Evolutionary conservation across 805 yeast genomes (phyloP).

Genomic region (Wickerhamiella australiensis): DNA sequence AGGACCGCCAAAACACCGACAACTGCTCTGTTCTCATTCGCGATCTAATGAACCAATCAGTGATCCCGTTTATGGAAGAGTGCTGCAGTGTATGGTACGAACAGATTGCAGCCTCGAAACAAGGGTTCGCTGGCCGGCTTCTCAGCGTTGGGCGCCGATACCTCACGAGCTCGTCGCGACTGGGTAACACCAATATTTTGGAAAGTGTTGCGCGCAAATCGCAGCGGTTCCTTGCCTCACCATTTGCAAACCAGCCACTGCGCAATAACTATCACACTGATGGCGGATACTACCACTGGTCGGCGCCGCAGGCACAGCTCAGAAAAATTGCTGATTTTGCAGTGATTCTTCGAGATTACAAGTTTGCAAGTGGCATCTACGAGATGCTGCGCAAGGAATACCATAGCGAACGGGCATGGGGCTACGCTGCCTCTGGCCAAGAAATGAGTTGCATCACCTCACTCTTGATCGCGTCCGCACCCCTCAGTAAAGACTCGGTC

Average conservation of each 20-base stretch:
- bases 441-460: conserved; percentile 75
- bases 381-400: conserved; percentile 73
- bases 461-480: conserved; percentile 39
- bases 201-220: conserved; percentile 5
- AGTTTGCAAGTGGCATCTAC: conserved; percentile 69
- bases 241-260: background rate
- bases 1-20: conserved; percentile 30
- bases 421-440: conserved; percentile 67
- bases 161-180: conserved; percentile 24
- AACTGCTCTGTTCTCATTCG: conserved; percentile 32
- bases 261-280: conserved; percentile 5
- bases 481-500: conserved; percentile 40
- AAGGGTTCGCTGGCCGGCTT: conserved; percentile 60
- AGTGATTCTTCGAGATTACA: conserved; percentile 80
- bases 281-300: conserved; percentile 12
- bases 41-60: conserved; percentile 38
- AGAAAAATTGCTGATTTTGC: conserved; percentile 88
- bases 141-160: conserved; percentile 56
- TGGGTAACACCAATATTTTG: conserved; percentile 10
- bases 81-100: conserved; percentile 80
- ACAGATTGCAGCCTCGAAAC: conserved; percentile 60
- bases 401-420: conserved; percentile 66
- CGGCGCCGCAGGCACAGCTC: conserved; percentile 45
- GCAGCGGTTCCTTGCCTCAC: background rate
- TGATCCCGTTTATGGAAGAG: conserved; percentile 76